phyloP scores from a whole-genome alignment of 306 rosid species.

The Cicer judaicum region DNA sequence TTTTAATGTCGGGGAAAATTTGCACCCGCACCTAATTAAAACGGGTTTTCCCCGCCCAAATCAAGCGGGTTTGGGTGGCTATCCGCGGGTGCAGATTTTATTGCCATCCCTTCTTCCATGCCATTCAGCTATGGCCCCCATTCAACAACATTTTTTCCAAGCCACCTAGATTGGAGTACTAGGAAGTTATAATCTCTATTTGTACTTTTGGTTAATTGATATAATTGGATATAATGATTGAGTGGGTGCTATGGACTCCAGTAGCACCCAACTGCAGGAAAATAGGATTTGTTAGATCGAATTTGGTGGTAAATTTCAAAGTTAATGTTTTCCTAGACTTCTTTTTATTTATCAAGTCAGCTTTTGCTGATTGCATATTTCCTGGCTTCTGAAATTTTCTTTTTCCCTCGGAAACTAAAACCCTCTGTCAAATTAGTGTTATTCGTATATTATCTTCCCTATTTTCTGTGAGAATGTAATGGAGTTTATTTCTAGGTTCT shows the following conservation, averaged over 20 bases:
- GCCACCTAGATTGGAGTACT: constrained; percentile 15
- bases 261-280: background rate
- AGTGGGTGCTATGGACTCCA: constrained; percentile 22
- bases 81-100: too few species aligned
- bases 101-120: too few species aligned
- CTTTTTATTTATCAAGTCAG: background rate
- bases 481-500: constrained; percentile 18
- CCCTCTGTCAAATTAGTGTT: constrained; percentile 8
- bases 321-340: background rate
- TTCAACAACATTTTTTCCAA: background rate
- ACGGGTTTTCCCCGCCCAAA: too few species aligned
- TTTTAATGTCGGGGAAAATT: too few species aligned
- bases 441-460: background rate
- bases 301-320: background rate
- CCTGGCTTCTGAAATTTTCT: constrained; percentile 25
- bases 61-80: too few species aligned
- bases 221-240: constrained; percentile 28
- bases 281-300: constrained; percentile 8
- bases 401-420: constrained; percentile 9
- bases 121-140: too few species aligned
- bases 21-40: too few species aligned
- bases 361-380: constrained; percentile 21
- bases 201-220: constrained; percentile 21
- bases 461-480: background rate
- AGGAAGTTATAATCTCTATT: constrained; percentile 17